Base-by-base conservation (phyloP, 2,329 filamentous ascomycete genomes). In the Penicillium rolfsii region DNA sequence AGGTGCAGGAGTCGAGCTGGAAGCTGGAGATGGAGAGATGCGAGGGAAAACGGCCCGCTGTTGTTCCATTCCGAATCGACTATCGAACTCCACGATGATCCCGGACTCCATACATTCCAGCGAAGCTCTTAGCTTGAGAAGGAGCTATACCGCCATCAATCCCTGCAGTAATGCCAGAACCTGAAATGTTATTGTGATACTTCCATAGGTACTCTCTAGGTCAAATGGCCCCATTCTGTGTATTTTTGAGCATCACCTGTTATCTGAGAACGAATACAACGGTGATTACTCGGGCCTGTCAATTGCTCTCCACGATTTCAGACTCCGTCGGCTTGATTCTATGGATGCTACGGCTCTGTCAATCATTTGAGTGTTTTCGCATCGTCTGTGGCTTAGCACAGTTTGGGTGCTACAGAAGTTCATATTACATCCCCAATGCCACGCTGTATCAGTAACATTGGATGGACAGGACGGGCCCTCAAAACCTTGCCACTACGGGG, bases 61-160 rank as follows among this genome's bases (percentile, higher is more conserved):
- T 53, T 53, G 35, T 38, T 53, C 50, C 50, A 40, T 53, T 40
- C 50, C 56, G 57, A 45, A 48, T 46, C 35, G 54, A 36, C 38
- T 43, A 40, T 35, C 52, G 11, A 55, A 33, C 43, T 45, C 46
- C 50, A 33, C 5, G 57, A 59, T 28, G 1, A 14, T 11, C 11
- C 11, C 43, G 12, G 6, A 26, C 41, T 12, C 5, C 26, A 22
- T 12, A 7, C 30, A 52, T 3, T 36, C n/a, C 1, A 49, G 30
- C 14, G 14, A 11, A 24, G 2, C 24, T 19, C 6, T 24, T 16
- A 11, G 24, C 9, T 24, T 12, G 5, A 16, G 16, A 19, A 11
- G 40, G 19, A 3, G 11, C 8, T 19, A 3, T 12, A 5, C 11
- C 22, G 19, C 4, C 11, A 22, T 22, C 12, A 6, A n/a, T 28